phyloP scores from a whole-genome alignment of 805 yeast species.

The Metschnikowia aberdeeniae region DNA sequence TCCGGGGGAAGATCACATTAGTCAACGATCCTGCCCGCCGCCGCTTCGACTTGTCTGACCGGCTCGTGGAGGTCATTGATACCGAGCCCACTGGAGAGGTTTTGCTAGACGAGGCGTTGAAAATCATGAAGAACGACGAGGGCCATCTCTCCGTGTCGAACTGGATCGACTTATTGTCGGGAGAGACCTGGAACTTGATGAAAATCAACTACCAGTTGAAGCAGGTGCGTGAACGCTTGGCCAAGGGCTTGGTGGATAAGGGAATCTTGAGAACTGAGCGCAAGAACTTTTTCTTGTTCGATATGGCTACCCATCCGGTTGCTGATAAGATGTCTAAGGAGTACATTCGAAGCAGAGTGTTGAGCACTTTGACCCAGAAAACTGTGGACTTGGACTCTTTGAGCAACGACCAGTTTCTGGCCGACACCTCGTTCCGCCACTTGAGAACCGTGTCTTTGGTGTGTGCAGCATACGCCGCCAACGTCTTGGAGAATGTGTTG shows the following conservation, averaged over 20 bases:
- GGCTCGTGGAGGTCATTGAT: conserved; percentile 84
- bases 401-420: conserved; percentile 60
- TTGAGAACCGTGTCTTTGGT: conserved; percentile 79
- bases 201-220: conserved; percentile 93
- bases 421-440: conserved; percentile 59
- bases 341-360: conserved; percentile 66
- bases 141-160: conserved; percentile 71
- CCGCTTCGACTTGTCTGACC: conserved; percentile 80
- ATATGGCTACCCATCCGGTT: conserved; percentile 98
- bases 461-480: conserved; percentile 91
- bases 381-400: conserved; percentile 47
- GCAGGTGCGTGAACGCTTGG: conserved; percentile 93
- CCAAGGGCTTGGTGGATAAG: conserved; percentile 95
- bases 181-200: conserved; percentile 96
- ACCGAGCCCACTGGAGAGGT: conserved; percentile 91
- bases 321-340: conserved; percentile 85
- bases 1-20: conserved; percentile 83
- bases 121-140: conserved; percentile 81
- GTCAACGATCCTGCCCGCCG: conserved; percentile 91
- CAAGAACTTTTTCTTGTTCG: conserved; percentile 88
- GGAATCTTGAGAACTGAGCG: conserved; percentile 95
- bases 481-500: conserved; percentile 87
- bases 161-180: conserved; percentile 92
- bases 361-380: conserved; percentile 67
- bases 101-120: conserved; percentile 86